Conservation (phyloP, 192 early-diverging fungal species). For the Allomyces javanicus region DNA sequence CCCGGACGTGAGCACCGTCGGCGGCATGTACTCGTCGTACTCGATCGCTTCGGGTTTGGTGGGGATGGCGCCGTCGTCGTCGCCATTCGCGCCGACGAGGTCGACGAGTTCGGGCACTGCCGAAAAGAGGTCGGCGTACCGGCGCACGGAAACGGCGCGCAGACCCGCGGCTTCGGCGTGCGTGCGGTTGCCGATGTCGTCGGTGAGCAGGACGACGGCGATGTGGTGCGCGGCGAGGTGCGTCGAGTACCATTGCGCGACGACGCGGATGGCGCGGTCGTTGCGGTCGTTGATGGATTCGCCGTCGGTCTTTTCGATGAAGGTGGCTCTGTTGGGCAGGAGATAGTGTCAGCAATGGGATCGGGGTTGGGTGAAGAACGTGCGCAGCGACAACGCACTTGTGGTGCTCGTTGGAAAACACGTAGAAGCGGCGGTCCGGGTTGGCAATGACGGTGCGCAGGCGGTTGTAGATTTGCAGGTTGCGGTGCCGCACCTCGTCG, state of each 20-base stretch:
- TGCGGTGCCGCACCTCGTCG: constrained; percentile 73
- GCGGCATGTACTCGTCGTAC: constrained; percentile 48
- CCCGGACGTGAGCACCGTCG: constrained; percentile 60
- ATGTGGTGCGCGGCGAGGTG: constrained; percentile 35
- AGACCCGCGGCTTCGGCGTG: constrained; percentile 45
- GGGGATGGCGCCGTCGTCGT: constrained; percentile 8
- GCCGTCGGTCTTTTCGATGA: constrained; percentile 52
- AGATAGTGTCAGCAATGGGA: not conserved
- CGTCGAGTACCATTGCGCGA: constrained; percentile 59
- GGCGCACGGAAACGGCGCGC: constrained; percentile 45
- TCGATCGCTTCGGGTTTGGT: constrained; percentile 27
- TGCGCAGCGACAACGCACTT: not conserved
- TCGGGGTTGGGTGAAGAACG: not conserved
- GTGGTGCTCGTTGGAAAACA: constrained; percentile 93
- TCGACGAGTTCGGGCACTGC: constrained; percentile 76
- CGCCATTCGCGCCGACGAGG: constrained; percentile 49
- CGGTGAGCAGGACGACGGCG: constrained; percentile 55
- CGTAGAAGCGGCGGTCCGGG: constrained; percentile 56
- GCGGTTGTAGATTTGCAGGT: constrained; percentile 56
- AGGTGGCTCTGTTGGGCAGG: constrained; percentile 40
- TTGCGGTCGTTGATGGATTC: constrained; percentile 92
- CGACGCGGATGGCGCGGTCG: constrained; percentile 78
- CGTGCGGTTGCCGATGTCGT: constrained; percentile 71
- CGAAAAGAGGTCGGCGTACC: constrained; percentile 52
- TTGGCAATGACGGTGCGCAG: constrained; percentile 53